Evolutionary conservation across 805 yeast genomes (phyloP), one percentile per base, ranked within the genome.

Genomic region (Ogataea salicorniae): DNA sequence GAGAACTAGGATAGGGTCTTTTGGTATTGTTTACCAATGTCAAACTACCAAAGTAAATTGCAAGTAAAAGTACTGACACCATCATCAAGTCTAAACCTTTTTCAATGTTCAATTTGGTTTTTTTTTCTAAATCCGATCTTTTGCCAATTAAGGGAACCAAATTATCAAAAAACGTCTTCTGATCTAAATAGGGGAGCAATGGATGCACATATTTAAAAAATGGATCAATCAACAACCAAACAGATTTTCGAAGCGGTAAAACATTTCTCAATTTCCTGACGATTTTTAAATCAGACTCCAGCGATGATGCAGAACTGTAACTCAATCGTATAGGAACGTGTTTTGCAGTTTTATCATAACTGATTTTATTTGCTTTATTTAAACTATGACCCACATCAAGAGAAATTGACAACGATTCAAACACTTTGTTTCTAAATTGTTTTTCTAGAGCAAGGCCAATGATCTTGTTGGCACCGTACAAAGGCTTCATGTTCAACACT

Each of bases 101-200:
- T 40, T 64, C 68, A 4, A 74, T 58, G 33, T 60, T 61, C 13
- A 75, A 43, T 1, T 52, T 45, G 3, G 72, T 50, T 11, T 52
- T 53, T n/a, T 46, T 60, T 34, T 67, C 71, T 29, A 55, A 53
- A 48, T 53, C 50, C 14, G 63, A 51, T 14, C 61, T 54, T 0
- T 65, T 59, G 0, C 75, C 75, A 4, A 78, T 55, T 1, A 77
- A 62, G 5, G 49, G 50, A 4, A 53, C 48, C 4, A 74, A 56
- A 5, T 57, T 54, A 4, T 56, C 57, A 2, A 52, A 42, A 46
- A 76, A 76, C 35, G 56, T 53, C 3, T 49, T 53, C 47, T 71
- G 69, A 48, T 75, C 78, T 18, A 77, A 38, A 42, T 61, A 75
- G 1, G 83, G 82, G 62, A 70, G 66, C 51, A 71, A 75, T 2